Evolutionary conservation across 768 basidiomycete genomes (phyloP).

Genomic region (Auriscalpium orientale): DNA sequence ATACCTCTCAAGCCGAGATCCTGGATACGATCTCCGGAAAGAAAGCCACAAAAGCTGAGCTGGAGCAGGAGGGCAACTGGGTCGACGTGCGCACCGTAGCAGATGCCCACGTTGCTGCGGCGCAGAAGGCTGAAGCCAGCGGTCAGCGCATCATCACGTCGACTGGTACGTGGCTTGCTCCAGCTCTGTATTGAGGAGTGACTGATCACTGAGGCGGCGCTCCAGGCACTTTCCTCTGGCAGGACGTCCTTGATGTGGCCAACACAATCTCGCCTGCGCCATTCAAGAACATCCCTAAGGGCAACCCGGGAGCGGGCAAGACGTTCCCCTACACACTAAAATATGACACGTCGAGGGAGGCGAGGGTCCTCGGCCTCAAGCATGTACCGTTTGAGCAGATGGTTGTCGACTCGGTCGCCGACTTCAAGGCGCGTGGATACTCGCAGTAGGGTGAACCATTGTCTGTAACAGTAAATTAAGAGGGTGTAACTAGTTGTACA

Average conservation of each 20-base stretch:
- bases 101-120: not conserved
- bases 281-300: not conserved
- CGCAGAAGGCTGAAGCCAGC: not conserved
- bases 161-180: not conserved
- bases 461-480: too few relatives aligned
- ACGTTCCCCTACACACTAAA: not conserved
- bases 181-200: not conserved
- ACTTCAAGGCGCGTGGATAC: not conserved
- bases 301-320: not conserved
- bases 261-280: not conserved
- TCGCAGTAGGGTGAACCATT: too few relatives aligned
- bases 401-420: not conserved
- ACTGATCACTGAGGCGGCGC: too few relatives aligned
- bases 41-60: not conserved
- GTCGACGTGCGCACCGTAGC: slow-evolving; percentile 1
- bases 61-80: not conserved
- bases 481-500: too few relatives aligned
- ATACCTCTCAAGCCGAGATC: not conserved
- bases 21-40: not conserved
- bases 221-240: not conserved
- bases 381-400: not conserved
- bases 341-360: not conserved
- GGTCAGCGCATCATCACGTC: slow-evolving; percentile 1
- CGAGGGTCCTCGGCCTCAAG: not conserved
- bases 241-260: slow-evolving; percentile 3